Evolutionary conservation across 306 rosid genomes (phyloP).

Genomic region (Ziziphus jujuba): DNA sequence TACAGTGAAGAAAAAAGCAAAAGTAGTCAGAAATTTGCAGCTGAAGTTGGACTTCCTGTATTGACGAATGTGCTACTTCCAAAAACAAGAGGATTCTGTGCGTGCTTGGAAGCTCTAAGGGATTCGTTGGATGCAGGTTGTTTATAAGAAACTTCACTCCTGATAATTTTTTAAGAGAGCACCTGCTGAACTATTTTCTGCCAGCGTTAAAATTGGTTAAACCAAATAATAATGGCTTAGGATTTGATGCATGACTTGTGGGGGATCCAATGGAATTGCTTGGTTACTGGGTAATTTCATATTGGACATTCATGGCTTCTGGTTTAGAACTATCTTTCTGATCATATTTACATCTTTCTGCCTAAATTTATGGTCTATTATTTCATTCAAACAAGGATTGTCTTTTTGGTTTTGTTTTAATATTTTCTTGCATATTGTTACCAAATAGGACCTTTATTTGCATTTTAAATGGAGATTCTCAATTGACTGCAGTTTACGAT

Average conservation of each 20-base stretch:
- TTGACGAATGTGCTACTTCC: constrained; percentile 79
- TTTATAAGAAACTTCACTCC: constrained; percentile 7
- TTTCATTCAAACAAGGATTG: too few relatives aligned
- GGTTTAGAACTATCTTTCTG: too few relatives aligned
- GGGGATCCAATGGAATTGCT: too few relatives aligned
- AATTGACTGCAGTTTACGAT: constrained; percentile 74
- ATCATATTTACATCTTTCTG: too few relatives aligned
- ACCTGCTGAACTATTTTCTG: neutral
- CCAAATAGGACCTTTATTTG: neutral
- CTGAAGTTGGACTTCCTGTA: constrained; percentile 72
- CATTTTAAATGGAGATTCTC: constrained; percentile 10
- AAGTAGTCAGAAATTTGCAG: constrained; percentile 62
- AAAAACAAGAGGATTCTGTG: constrained; percentile 83
- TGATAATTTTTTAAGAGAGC: neutral
- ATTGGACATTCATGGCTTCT: too few relatives aligned
- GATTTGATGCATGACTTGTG: too few relatives aligned
- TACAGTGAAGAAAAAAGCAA: constrained; percentile 75
- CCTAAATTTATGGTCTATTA: too few relatives aligned
- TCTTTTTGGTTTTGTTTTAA: neutral
- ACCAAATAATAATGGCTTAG: too few relatives aligned
- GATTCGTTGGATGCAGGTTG: constrained; percentile 90
- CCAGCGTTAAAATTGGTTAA: too few relatives aligned
- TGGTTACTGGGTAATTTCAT: too few relatives aligned
- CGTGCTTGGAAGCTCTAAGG: constrained; percentile 73
- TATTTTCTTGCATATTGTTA: neutral